Evolutionary conservation across 257 asterid species (phyloP).

Genomic region (Gentiana dahurica): DNA sequence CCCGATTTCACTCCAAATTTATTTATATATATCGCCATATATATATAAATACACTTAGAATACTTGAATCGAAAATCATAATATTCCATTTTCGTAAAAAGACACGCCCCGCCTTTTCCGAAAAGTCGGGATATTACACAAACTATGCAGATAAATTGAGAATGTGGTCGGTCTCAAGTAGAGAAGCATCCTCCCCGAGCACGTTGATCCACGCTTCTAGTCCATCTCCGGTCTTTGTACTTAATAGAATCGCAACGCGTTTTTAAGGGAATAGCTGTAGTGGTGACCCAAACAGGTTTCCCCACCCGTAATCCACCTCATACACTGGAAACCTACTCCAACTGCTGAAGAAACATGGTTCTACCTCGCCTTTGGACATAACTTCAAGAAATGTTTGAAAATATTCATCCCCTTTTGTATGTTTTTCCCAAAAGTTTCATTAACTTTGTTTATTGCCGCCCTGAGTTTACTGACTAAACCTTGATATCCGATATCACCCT

Average conservation of each 20-base stretch:
- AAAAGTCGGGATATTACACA: too few relatives aligned
- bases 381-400: constrained; percentile 1
- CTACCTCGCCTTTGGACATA: constrained; percentile 9
- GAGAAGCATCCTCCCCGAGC: constrained; percentile 15
- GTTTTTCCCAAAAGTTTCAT: constrained; percentile 15
- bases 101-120: too few relatives aligned
- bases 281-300: constrained; percentile 31
- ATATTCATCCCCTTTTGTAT: constrained; percentile 12
- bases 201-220: constrained; percentile 39
- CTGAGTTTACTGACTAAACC: constrained; percentile 20
- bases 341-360: constrained; percentile 25
- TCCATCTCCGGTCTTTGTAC: constrained; percentile 32
- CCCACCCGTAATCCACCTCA: constrained; percentile 47
- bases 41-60: too few relatives aligned
- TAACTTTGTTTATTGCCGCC: constrained; percentile 17
- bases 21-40: too few relatives aligned
- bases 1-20: too few relatives aligned
- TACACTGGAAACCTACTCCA: constrained; percentile 43
- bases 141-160: too few relatives aligned
- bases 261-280: constrained; percentile 19
- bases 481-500: background rate
- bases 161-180: background rate
- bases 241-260: constrained; percentile 23
- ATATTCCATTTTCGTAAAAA: too few relatives aligned
- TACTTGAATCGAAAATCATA: too few relatives aligned